Base-by-base conservation (phyloP, 1,284 basidiomycete species). In the Heterobasidion occidentale region DNA sequence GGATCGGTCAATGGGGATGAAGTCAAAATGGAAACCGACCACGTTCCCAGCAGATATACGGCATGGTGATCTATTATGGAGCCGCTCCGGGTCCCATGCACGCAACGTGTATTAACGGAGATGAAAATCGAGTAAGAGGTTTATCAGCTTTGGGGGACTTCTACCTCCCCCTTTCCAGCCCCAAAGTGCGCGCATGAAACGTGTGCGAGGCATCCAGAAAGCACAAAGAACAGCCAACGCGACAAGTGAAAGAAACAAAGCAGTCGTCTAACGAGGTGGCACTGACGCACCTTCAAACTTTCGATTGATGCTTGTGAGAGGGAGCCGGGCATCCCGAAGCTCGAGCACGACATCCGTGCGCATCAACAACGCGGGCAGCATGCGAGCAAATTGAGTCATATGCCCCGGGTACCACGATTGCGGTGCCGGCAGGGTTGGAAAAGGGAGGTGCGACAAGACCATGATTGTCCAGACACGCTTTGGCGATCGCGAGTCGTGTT, bases 371-470 rank as follows among this genome's bases (percentile, higher is more conserved):
- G 80, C 74, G 11, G 92, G 90, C 42, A 97, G 78, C 70, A 84
- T 81, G 60, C 86, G 81, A 56, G 88, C 80, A 63, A 94, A 96
- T 67, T 87, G 81, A 70, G 87, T 88, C 96, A 98, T 99, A 73
- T 99, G 96, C 9, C 97, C 96, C 33, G 92, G 90, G 71, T 91
- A 97, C 95, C 95, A 98, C 74, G 93, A 94, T 54, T 91, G 89
- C n/a, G 92, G 84, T 52, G 74, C 70, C 51, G 89, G 88, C 46
- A 91, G 74, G 53, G 71, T 65, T 60, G 87, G 86, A 61, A 78
- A 71, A 38, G 74, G 71, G 57, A 83, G 70, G 60, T 74, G 72
- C 57, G 71, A 67, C 60, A 79, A 67, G 58, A n/a, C 38, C 38
- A 42, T 42, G 38, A 42, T 42, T 42, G 11, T 42, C 38, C 38